Evolutionary conservation across 805 yeast species (phyloP).

Genomic region (Pichia ethanolica): DNA sequence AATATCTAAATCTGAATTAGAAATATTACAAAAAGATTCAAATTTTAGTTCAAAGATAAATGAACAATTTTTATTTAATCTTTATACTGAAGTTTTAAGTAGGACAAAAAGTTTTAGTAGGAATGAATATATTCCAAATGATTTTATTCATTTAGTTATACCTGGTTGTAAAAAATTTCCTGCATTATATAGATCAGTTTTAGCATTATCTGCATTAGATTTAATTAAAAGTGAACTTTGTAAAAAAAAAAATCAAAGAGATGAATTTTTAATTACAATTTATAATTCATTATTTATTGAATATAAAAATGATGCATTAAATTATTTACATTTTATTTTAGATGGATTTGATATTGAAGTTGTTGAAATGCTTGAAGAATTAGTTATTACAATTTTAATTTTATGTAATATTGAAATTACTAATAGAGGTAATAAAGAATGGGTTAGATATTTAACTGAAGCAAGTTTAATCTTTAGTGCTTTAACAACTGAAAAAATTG

Average conservation of each 20-base stretch:
- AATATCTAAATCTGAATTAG: not conserved
- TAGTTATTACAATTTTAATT: constrained; percentile 23
- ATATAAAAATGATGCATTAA: constrained; percentile 27
- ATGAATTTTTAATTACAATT: not conserved
- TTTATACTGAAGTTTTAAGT: constrained; percentile 20
- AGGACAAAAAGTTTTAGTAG: constrained; percentile 20
- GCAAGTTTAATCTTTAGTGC: constrained; percentile 24
- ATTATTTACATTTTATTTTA: constrained; percentile 21
- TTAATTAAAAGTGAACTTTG: constrained; percentile 16
- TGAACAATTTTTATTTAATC: constrained; percentile 17
- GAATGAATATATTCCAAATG: constrained; percentile 17
- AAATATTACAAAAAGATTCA: not conserved
- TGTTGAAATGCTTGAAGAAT: constrained; percentile 21
- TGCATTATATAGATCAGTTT: constrained; percentile 20
- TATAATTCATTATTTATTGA: constrained; percentile 12
- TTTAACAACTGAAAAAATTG: constrained; percentile 15
- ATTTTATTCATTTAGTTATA: constrained; percentile 21
- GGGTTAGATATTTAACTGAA: constrained; percentile 28
- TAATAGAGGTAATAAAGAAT: constrained; percentile 21
- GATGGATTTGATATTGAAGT: constrained; percentile 18
- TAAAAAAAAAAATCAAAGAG: not conserved
- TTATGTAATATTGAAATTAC: constrained; percentile 28
- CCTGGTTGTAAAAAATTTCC: constrained; percentile 21
- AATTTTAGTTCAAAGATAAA: not conserved
- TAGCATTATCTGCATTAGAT: constrained; percentile 23